These are phyloP conservation scores for Diplodia scrobiculata DNA, from an alignment of 2,329 filamentous ascomycete species.

Conservation along the genomic window DNA sequence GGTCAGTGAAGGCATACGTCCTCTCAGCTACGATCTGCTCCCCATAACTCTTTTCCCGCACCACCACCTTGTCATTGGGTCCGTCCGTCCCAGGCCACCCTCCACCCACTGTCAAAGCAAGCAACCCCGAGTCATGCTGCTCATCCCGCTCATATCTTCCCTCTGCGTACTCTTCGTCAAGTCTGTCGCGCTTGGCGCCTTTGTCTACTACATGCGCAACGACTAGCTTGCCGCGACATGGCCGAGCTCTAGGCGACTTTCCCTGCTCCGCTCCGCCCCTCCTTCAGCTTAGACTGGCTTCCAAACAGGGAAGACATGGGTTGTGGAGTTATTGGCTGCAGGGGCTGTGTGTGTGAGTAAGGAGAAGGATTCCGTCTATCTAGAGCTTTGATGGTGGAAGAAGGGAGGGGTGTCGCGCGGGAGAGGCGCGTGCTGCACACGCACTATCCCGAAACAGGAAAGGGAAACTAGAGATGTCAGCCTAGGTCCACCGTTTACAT, in stretches of 20 bases:
- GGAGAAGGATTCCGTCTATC: not conserved
- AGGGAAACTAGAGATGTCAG: not conserved
- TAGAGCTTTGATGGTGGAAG: not conserved
- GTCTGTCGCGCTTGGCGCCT: slow-evolving; percentile 24
- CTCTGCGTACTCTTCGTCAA: slow-evolving; percentile 31
- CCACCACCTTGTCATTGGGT: not conserved
- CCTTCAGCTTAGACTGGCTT: not conserved
- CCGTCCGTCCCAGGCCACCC: not conserved
- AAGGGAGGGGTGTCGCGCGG: not conserved
- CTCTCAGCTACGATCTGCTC: not conserved
- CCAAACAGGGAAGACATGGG: not conserved
- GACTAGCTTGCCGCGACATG: not conserved
- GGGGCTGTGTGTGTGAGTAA: not conserved
- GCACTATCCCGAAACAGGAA: too few species aligned
- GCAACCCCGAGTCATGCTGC: slow-evolving; percentile 33
- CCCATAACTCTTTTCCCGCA: not conserved
- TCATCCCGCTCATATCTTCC: slow-evolving; percentile 28
- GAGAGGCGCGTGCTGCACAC: not conserved
- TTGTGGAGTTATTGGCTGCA: not conserved
- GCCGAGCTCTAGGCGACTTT: not conserved
- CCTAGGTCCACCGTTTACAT: not conserved
- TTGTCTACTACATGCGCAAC: slow-evolving; percentile 28
- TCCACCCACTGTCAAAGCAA: slow-evolving; percentile 4
- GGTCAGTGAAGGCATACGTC: not conserved
- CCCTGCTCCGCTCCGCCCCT: slow-evolving; percentile 1